Evolutionary conservation across 1,284 basidiomycete genomes (phyloP).

Genomic region (Volvariella surrecta): DNA sequence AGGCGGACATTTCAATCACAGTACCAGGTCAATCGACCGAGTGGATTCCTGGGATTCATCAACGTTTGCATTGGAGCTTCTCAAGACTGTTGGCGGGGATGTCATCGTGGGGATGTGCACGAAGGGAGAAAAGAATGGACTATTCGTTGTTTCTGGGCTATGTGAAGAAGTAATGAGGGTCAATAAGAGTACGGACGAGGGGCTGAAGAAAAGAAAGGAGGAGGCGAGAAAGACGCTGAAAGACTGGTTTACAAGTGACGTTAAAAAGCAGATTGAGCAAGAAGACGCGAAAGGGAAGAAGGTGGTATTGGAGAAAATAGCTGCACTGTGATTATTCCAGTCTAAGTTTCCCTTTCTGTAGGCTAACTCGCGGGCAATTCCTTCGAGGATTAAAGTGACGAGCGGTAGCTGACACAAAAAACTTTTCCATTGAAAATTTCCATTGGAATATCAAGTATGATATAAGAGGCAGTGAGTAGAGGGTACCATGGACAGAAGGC

Average conservation of each 20-base stretch:
- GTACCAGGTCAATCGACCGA: conserved; percentile 42
- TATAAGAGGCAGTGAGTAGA: too few relatives aligned
- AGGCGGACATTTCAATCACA: conserved; percentile 79
- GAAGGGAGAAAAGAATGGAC: conserved; percentile 45
- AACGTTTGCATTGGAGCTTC: conserved; percentile 51
- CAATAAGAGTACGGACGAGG: conserved; percentile 27
- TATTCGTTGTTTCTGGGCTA: conserved; percentile 75
- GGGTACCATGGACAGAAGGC: too few relatives aligned
- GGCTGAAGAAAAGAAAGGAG: conserved; percentile 25
- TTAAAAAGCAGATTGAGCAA: conserved; percentile 29
- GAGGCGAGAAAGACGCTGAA: conserved; percentile 38
- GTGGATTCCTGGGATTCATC: conserved; percentile 44
- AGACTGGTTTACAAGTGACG: conserved; percentile 43
- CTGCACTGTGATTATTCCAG: conserved; percentile 6
- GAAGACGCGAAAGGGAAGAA: conserved; percentile 47
- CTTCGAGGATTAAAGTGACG: too few relatives aligned
- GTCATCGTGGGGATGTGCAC: conserved; percentile 50
- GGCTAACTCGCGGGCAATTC: too few relatives aligned
- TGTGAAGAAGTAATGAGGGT: conserved; percentile 50
- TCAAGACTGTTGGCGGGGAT: conserved; percentile 48
- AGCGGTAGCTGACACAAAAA: too few relatives aligned
- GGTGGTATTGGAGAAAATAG: conserved; percentile 45
- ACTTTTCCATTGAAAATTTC: too few relatives aligned
- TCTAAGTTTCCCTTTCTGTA: too few relatives aligned
- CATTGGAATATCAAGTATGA: too few relatives aligned